phyloP scores from a whole-genome alignment of 306 rosid species.

The Oemleria cerasiformis region DNA sequence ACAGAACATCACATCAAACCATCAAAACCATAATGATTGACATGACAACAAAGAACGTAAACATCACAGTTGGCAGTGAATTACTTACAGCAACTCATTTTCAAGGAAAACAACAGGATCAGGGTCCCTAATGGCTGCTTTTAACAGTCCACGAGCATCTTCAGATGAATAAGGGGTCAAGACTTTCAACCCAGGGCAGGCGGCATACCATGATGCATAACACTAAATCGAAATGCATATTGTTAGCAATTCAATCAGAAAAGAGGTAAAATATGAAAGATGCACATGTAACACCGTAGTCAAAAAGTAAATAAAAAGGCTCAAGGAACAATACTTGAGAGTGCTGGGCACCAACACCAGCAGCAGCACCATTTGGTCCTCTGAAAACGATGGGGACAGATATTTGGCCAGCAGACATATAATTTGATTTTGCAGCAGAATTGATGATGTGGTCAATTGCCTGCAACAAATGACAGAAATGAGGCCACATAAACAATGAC shows the following conservation, averaged over 20 bases:
- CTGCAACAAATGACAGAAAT: conserved; percentile 36
- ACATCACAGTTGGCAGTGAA: conserved; percentile 14
- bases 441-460: conserved; percentile 99
- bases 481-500: not conserved
- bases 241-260: not conserved
- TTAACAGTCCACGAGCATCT: conserved; percentile 96
- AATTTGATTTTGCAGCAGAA: conserved; percentile 96
- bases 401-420: conserved; percentile 97
- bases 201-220: conserved; percentile 84
- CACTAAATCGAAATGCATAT: conserved; percentile 51
- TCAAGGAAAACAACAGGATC: conserved; percentile 99
- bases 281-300: not conserved
- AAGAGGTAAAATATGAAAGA: conserved; percentile 1
- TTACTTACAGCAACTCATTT: conserved; percentile 90
- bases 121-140: conserved; percentile 98
- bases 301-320: conserved; percentile 13
- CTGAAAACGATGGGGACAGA: conserved; percentile 92
- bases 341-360: conserved; percentile 99
- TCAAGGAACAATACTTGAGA: conserved; percentile 66
- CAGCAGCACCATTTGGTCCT: conserved; percentile 99
- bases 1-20: conserved; percentile 30
- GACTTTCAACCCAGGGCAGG: conserved; percentile 93
- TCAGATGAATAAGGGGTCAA: conserved; percentile 91
- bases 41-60: conserved; percentile 14
- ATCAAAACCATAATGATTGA: conserved; percentile 27